phyloP scores from a whole-genome alignment of 2,329 filamentous ascomycete genomes.

The Fusarium verrucosum region DNA sequence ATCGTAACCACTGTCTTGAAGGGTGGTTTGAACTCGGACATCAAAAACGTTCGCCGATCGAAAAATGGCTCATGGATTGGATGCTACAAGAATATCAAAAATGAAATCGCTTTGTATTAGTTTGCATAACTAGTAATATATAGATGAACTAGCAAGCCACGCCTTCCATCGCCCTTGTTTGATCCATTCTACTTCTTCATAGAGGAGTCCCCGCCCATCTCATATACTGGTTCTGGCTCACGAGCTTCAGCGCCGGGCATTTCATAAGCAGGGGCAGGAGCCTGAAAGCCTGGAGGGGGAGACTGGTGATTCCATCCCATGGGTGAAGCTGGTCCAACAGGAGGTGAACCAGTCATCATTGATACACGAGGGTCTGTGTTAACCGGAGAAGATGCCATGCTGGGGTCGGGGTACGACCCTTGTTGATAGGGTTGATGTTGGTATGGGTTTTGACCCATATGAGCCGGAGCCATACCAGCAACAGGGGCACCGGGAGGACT shows the following conservation, averaged over 20 bases:
- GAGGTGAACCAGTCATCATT: neutral
- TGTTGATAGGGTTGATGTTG: neutral
- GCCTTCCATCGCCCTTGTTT: too few species aligned
- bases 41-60: too few species aligned
- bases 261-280: neutral
- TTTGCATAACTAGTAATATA: too few species aligned
- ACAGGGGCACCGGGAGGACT: neutral
- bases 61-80: too few species aligned
- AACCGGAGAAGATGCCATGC: neutral
- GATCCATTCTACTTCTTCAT: too few species aligned
- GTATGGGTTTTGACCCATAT: neutral
- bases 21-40: too few species aligned
- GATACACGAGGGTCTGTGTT: neutral
- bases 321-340: neutral
- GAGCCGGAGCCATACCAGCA: neutral
- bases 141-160: too few species aligned
- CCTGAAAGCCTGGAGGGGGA: neutral
- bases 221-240: neutral
- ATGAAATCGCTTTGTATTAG: too few species aligned
- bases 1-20: too few species aligned
- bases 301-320: neutral
- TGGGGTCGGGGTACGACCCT: neutral
- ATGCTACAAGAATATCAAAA: too few species aligned
- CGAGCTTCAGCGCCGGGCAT: neutral
- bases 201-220: neutral